phyloP scores from a whole-genome alignment of 129 eudicot species.

The Saposhnikovia divaricata region DNA sequence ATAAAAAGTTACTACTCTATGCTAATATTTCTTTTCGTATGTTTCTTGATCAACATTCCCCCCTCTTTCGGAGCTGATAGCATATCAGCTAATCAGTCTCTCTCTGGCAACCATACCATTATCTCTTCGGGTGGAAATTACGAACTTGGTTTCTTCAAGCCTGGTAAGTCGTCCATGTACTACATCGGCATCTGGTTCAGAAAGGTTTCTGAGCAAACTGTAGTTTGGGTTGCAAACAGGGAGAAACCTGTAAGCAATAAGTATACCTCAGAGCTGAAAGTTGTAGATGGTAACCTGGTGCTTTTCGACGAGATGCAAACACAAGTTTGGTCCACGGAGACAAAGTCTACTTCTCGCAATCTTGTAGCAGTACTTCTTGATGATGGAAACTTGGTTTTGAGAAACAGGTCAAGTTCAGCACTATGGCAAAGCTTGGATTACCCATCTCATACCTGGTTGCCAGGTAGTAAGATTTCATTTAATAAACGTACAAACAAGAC shows the following conservation, averaged over 20 bases:
- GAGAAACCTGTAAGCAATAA: constrained; percentile 28
- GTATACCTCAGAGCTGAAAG: constrained; percentile 24
- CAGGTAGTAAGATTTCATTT: constrained; percentile 32
- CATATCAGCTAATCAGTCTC: constrained; percentile 25
- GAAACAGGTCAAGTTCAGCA: constrained; percentile 7
- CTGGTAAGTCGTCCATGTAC: constrained; percentile 37
- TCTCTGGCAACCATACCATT: constrained; percentile 38
- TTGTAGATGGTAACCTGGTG: constrained; percentile 37
- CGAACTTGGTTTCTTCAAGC: constrained; percentile 43
- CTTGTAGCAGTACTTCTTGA: constrained; percentile 31
- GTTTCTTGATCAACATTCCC: constrained; percentile 8
- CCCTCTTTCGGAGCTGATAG: constrained; percentile 25
- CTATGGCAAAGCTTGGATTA: constrained; percentile 51
- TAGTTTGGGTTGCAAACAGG: constrained; percentile 56
- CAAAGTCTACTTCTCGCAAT: constrained; percentile 7
- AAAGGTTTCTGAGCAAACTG: constrained; percentile 28
- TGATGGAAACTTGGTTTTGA: constrained; percentile 38
- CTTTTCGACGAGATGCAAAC: constrained; percentile 25
- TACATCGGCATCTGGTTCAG: constrained; percentile 46
- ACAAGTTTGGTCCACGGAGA: constrained; percentile 42
- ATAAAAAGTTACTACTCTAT: neutral
- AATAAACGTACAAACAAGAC: constrained; percentile 20
- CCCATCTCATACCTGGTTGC: constrained; percentile 51
- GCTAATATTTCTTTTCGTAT: neutral
- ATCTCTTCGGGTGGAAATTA: constrained; percentile 24